A percentile compares a stretch with the other conserved stretches of the same genome.
phyloP scores from a whole-genome alignment of 208 protist genomes.

The Herpetomonas samuelpessoai region DNA sequence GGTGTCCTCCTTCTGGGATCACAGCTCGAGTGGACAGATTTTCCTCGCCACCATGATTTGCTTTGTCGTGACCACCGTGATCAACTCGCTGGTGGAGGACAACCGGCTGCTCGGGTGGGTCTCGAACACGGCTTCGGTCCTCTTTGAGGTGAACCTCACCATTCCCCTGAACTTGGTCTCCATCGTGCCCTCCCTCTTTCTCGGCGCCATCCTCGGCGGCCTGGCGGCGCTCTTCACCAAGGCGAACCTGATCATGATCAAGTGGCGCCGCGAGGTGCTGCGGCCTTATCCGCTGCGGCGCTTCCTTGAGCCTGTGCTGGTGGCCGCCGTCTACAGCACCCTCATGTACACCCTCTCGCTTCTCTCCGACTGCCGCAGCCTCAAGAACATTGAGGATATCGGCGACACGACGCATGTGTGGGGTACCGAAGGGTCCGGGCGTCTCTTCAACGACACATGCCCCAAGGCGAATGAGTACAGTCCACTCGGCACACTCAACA shows the following conservation, averaged over 20 bases:
- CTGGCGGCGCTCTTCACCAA: slow-evolving; percentile 90
- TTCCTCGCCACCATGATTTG: slow-evolving; percentile 93
- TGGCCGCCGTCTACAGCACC: slow-evolving; percentile 51
- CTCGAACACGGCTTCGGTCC: slow-evolving; percentile 73
- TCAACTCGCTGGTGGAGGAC: slow-evolving; percentile 78
- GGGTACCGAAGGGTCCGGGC: slow-evolving; percentile 56
- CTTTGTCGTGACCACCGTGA: slow-evolving; percentile 78
- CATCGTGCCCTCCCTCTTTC: slow-evolving; percentile 82
- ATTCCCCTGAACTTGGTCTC: slow-evolving; percentile 83
- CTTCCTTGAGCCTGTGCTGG: slow-evolving; percentile 68
- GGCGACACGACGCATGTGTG: slow-evolving; percentile 52
- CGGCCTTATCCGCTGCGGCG: slow-evolving; percentile 48
- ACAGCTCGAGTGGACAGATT: slow-evolving; percentile 89
- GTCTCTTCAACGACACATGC: slow-evolving; percentile 78
- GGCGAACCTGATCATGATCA: slow-evolving; percentile 78
- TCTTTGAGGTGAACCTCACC: slow-evolving; percentile 88
- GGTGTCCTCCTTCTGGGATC: slow-evolving; percentile 91
- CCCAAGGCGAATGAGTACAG: slow-evolving; percentile 39
- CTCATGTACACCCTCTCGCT: slow-evolving; percentile 55
- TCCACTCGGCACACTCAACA: slow-evolving; percentile 76
- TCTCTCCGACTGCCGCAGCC: slow-evolving; percentile 34
- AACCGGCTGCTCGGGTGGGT: slow-evolving; percentile 76
- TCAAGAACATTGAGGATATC: slow-evolving; percentile 26
- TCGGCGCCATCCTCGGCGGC: slow-evolving; percentile 79
- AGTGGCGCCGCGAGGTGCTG: slow-evolving; percentile 59